A percentile compares a stretch with the other conserved stretches of the same genome.
Evolutionary conservation across 108 stramenopile species (phyloP).

Genomic region (Skeletonema grethae): DNA sequence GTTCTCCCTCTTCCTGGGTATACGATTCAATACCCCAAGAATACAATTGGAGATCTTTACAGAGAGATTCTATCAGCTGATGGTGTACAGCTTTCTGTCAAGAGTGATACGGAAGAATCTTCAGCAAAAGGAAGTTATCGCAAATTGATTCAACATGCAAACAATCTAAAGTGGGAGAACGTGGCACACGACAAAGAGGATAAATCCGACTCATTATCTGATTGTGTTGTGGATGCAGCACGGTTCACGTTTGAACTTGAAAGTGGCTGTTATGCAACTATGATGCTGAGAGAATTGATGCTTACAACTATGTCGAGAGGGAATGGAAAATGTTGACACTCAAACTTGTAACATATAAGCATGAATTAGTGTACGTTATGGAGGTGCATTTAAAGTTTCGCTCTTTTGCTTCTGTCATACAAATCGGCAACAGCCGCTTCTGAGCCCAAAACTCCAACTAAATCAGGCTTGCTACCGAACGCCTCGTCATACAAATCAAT

Average conservation of each 20-base stretch:
- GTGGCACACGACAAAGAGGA: conserved; percentile 4
- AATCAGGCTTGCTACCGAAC: conserved; percentile 21
- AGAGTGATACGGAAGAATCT: conserved; percentile 53
- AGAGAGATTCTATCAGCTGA: conserved; percentile 53
- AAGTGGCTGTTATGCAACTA: conserved; percentile 84
- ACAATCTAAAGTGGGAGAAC: conserved; percentile 39
- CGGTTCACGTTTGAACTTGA: conserved; percentile 67
- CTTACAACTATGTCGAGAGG: conserved; percentile 58
- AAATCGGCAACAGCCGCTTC: conserved; percentile 19
- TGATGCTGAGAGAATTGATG: conserved; percentile 83
- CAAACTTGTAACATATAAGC: not conserved
- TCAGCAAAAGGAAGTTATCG: conserved; percentile 84
- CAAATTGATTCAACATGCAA: conserved; percentile 50
- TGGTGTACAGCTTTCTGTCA: conserved; percentile 54
- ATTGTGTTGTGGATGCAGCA: conserved; percentile 29
- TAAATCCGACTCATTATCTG: not conserved
- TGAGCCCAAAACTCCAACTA: conserved; percentile 22
- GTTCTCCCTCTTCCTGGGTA: conserved; percentile 82
- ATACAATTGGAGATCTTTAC: conserved; percentile 69
- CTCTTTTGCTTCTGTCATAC: conserved; percentile 2
- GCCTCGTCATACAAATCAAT: conserved; percentile 34
- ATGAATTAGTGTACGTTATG: not conserved
- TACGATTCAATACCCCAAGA: conserved; percentile 64
- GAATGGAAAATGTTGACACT: not conserved
- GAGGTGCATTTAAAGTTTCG: not conserved